Evolutionary conservation across 306 rosid genomes (phyloP), one percentile per base, ranked within the genome.

Genomic region (Dryas alaskensis): DNA sequence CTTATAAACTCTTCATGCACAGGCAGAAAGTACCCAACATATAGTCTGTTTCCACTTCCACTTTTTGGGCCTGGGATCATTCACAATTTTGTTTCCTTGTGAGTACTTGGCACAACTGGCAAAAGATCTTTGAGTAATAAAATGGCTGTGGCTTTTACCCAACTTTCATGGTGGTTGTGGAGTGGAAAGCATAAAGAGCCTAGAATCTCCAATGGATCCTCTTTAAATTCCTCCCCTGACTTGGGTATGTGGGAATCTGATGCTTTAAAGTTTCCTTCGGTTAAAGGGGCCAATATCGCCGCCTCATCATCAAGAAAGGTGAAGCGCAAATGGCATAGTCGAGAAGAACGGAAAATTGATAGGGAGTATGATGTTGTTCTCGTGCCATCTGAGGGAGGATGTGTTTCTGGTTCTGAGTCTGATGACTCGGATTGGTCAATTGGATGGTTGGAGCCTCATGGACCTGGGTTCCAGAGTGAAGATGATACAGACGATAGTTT

Each of bases 361-460:
- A 80, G 80, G 75, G 97, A 92, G 54, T 88, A 84, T 72, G 99
- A 94, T 84, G 82, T 87, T 79, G 97, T 94, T 84, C 83, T 94
- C 39, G 96, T 94, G 77, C 92, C 99, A 68, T 89, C 99, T 55
- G 97, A 92, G 79, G 95, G 96, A 22, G 99, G 84, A 42, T 88
- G 96, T 77, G 85, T 92, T 73, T 91, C 96, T 68, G 97, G 87
- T 69, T 88, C 92, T 11, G 99, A 94, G 44, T 87, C 97, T 45
- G 97, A 88, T 73, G 97, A 78, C 75, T 94, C 99, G 8, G 97
- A 94, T 78, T 94, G 97, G 96, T 92, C 99, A 3, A 82, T 94
- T 69, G 99, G 99, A 62, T 94, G 99, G 99, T 80, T 84, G 65
- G 99, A 94, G 83, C 97, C 97, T 86, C 95, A 83, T 74, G 99